Evolutionary conservation across 208 protist genomes (phyloP).

Genomic region (Leishmania lainsoni): DNA sequence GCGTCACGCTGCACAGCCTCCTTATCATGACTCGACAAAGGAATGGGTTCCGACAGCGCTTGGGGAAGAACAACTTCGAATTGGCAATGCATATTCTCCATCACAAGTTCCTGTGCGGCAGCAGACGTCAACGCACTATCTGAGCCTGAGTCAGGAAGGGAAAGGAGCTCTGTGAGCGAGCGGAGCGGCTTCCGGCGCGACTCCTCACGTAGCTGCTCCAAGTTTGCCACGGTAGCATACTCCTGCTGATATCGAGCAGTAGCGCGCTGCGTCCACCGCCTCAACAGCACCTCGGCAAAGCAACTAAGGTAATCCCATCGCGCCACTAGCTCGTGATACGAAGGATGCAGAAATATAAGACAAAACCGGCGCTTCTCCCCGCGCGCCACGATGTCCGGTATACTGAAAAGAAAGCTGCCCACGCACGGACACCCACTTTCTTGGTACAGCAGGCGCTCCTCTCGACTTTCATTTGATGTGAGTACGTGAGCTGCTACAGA

Average conservation of each 20-base stretch:
- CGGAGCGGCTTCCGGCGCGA: constrained; percentile 61
- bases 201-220: constrained; percentile 65
- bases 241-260: constrained; percentile 49
- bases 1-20: constrained; percentile 12
- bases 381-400: constrained; percentile 81
- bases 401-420: constrained; percentile 70
- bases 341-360: constrained; percentile 66
- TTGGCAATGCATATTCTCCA: constrained; percentile 29
- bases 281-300: constrained; percentile 46
- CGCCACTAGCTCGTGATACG: constrained; percentile 52
- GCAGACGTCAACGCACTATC: not conserved
- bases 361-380: constrained; percentile 83
- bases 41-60: constrained; percentile 8
- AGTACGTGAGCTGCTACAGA: constrained; percentile 63
- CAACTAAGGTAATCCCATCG: constrained; percentile 47
- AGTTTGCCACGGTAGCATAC: constrained; percentile 58
- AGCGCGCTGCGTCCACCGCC: constrained; percentile 37
- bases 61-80: constrained; percentile 27
- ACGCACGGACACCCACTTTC: constrained; percentile 62
- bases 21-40: constrained; percentile 8
- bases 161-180: constrained; percentile 49
- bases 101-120: not conserved
- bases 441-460: constrained; percentile 70
- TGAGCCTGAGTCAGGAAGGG: not conserved
- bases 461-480: constrained; percentile 59